Conservation (phyloP, 192 early-diverging fungal genomes). For the Rhizophagus sp. region DNA sequence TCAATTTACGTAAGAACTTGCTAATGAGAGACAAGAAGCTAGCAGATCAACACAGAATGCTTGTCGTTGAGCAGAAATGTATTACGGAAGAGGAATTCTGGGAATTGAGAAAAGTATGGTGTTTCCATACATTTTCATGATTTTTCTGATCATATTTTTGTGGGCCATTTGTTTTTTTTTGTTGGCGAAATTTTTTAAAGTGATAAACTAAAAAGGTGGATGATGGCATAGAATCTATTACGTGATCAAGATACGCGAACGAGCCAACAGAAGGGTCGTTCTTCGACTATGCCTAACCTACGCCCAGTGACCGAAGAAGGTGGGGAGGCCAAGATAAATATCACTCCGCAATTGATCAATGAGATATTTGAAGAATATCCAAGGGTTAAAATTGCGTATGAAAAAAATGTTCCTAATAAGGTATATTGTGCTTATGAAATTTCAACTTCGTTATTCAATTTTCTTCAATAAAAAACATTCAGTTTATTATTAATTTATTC, state of each 20-base stretch:
- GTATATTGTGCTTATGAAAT: slow-evolving; percentile 2
- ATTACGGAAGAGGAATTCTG: slow-evolving; percentile 90
- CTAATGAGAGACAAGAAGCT: slow-evolving; percentile 1
- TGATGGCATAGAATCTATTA: slow-evolving; percentile 52
- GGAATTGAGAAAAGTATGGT: slow-evolving; percentile 69
- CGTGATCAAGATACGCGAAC: slow-evolving; percentile 68
- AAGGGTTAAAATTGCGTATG: slow-evolving; percentile 48
- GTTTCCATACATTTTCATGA: slow-evolving; percentile 12
- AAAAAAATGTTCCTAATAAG: slow-evolving; percentile 1
- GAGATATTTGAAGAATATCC: slow-evolving; percentile 91
- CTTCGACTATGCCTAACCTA: slow-evolving; percentile 71
- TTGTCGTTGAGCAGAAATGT: slow-evolving; percentile 18
- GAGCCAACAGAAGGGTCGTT: slow-evolving; percentile 79
- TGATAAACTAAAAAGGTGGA: neutral
- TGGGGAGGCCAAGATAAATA: slow-evolving; percentile 78
- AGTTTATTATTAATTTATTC: slow-evolving; percentile 31
- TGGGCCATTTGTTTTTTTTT: slow-evolving; percentile 14
- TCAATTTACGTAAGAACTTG: neutral
- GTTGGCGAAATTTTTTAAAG: slow-evolving; percentile 12
- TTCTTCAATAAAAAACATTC: neutral
- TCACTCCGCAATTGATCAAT: slow-evolving; percentile 88
- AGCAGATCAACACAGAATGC: slow-evolving; percentile 15
- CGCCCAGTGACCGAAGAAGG: slow-evolving; percentile 68
- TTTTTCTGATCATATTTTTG: neutral
- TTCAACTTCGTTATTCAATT: neutral